Evolutionary conservation across 2,329 filamentous ascomycete genomes (phyloP), one percentile per base, ranked within the genome.

Genomic region (Aspergillus hiratsukae): DNA sequence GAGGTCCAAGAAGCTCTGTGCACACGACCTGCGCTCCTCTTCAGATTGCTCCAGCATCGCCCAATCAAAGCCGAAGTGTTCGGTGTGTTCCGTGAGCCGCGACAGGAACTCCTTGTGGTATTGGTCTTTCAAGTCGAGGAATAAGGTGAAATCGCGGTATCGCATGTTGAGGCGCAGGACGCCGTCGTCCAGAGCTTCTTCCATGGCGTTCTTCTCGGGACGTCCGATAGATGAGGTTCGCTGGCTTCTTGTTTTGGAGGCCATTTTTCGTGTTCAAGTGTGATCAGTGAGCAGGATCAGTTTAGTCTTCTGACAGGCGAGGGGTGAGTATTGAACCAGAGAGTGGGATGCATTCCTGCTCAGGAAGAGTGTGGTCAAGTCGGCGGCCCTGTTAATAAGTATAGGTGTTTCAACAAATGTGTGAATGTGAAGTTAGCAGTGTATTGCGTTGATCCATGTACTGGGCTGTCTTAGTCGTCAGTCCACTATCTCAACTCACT

Each of bases 41-140:
- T 58, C 52, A 8, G 55, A 54, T 2, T 50, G 19, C 5, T 37
- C 37, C 2, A 69, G 29, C 1, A 57, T 51, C 1, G 25, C 48
- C 65, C 65, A 68, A 1, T 25, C 19, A 9, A 52, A 61, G 0
- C 40, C 45, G 3, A 17, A 45, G 0, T 41, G 4, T 14, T 58
- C 45, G 1, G 55, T 60, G 29, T 65, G 54, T 1, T 61, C 51
- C 11, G 52, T 52, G 5, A 67, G 46, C 3, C 35, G 51, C 4
- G 14, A 50, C n/a, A 65, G 43, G 40, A 67, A 64, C 17, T 59
- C 37, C 2, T 37, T 37, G 27, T 63, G 59, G 35, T 62, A 54
- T 2, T 53, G 48, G 1, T 56, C 49, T 21, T 65, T 62, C 27
- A 69, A 28, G 49, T 67, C 66, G 0, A 69, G 59, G 11, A 68